Conservation (phyloP, 805 yeast genomes). For the Ogataea chonburiensis region DNA sequence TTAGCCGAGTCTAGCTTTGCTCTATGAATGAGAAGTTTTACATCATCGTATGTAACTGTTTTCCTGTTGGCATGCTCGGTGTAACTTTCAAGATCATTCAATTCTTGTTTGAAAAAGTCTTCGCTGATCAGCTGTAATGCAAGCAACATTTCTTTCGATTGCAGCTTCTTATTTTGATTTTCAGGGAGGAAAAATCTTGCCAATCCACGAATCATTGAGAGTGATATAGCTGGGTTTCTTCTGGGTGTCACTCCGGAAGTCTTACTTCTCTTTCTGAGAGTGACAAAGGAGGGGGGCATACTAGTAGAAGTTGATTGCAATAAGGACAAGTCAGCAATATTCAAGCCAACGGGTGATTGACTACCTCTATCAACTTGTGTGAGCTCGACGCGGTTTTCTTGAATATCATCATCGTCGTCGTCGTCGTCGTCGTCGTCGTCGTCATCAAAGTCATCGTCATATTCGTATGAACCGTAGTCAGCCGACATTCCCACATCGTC, state of each 20-base stretch:
- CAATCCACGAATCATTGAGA: slow-evolving; percentile 17
- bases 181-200: slow-evolving; percentile 20
- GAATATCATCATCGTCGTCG: slow-evolving; percentile 15
- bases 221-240: slow-evolving; percentile 12
- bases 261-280: slow-evolving; percentile 14
- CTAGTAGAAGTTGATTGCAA: slow-evolving; percentile 6
- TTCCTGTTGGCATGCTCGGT: slow-evolving; percentile 34
- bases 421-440: slow-evolving; percentile 18
- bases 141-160: slow-evolving; percentile 25
- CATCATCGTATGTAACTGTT: slow-evolving; percentile 34
- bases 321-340: slow-evolving; percentile 23
- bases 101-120: slow-evolving; percentile 37
- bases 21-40: slow-evolving; percentile 35
- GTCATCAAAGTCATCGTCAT: slow-evolving; percentile 3
- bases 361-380: too few species aligned
- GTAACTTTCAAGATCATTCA: slow-evolving; percentile 35
- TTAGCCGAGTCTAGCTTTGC: slow-evolving; percentile 20
- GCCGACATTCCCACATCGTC: too few species aligned
- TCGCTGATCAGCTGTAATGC: slow-evolving; percentile 35
- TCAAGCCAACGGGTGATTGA: too few species aligned
- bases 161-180: slow-evolving; percentile 15
- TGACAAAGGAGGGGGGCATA: slow-evolving; percentile 18
- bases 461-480: slow-evolving; percentile 7
- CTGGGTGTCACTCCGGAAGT: slow-evolving; percentile 1
- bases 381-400: too few species aligned